Evolutionary conservation across 2,329 filamentous ascomycete genomes (phyloP).

Genomic region (Phialophora tarda): DNA sequence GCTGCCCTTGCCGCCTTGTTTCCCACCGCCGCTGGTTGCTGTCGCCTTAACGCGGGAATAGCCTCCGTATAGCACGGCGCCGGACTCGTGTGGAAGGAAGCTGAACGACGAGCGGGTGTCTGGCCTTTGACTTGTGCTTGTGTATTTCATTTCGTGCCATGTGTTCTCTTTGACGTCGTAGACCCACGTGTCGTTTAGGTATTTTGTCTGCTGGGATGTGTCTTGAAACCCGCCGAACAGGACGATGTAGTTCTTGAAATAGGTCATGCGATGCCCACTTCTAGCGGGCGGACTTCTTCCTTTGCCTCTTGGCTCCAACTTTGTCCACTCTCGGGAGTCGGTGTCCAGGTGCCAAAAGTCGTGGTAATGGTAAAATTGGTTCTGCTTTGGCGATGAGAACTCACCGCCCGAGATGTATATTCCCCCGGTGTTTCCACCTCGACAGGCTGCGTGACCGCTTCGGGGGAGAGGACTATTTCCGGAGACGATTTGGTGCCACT

Average conservation of each 20-base stretch:
- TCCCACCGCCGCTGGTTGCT: conserved; percentile 61
- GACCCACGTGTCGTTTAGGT: conserved; percentile 90
- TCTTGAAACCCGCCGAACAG: conserved; percentile 97
- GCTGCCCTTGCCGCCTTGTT: conserved; percentile 51
- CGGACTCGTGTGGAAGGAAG: conserved; percentile 85
- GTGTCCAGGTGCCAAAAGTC: conserved; percentile 97
- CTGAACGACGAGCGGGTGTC: conserved; percentile 92
- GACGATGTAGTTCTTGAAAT: conserved; percentile 95
- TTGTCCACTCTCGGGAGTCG: conserved; percentile 82
- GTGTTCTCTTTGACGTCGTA: conserved; percentile 88
- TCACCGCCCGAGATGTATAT: conserved; percentile 94
- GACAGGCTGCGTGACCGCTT: conserved; percentile 92
- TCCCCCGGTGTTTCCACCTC: conserved; percentile 80
- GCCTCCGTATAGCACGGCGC: conserved; percentile 88
- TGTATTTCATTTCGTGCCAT: conserved; percentile 79
- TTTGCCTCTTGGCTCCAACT: conserved; percentile 74
- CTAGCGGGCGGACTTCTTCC: conserved; percentile 81
- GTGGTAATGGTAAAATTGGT: conserved; percentile 98
- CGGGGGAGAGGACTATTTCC: conserved; percentile 90
- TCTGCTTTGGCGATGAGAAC: conserved; percentile 95
- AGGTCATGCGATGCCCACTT: conserved; percentile 94
- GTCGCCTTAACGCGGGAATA: conserved; percentile 88
- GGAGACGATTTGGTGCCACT: conserved; percentile 88
- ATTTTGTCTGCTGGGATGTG: conserved; percentile 92
- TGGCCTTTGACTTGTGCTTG: conserved; percentile 81